phyloP scores from a whole-genome alignment of 2,329 filamentous ascomycete species.

The Rhynchosporium secalis region DNA sequence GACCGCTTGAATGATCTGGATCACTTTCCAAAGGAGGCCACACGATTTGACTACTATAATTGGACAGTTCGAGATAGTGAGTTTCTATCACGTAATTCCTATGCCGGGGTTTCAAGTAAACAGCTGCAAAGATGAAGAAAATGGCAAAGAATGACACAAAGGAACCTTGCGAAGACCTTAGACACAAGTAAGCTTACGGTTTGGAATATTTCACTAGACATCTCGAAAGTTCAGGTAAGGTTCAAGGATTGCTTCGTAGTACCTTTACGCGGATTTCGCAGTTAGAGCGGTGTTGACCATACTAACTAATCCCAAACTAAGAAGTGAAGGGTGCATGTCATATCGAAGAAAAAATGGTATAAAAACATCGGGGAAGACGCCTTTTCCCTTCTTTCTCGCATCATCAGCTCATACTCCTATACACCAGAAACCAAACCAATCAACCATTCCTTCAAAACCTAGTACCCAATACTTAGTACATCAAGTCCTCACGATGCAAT shows the following conservation, averaged over 20 bases:
- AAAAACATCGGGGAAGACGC: background rate
- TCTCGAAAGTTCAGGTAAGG: background rate
- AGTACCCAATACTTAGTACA: background rate
- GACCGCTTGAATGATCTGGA: no score
- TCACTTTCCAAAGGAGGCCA: background rate
- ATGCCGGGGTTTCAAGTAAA: no score
- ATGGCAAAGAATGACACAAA: no score
- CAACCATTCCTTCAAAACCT: background rate
- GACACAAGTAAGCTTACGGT: no score
- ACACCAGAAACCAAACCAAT: background rate
- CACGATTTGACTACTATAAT: background rate
- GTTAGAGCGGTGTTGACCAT: background rate
- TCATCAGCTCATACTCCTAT: background rate
- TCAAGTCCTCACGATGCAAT: slow-evolving; percentile 18
- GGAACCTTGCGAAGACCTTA: no score
- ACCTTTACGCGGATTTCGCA: background rate
- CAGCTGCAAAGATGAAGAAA: no score
- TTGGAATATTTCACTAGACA: background rate
- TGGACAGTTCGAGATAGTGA: background rate
- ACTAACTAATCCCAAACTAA: background rate
- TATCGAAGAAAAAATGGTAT: background rate
- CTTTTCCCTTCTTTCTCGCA: background rate
- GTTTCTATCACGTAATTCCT: no score
- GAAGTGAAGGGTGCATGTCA: background rate
- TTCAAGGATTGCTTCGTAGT: background rate